These are phyloP conservation scores for Magnusiomyces tetraspermus DNA, from an alignment of 1,139 yeast genomes.

Conservation along the genomic window DNA sequence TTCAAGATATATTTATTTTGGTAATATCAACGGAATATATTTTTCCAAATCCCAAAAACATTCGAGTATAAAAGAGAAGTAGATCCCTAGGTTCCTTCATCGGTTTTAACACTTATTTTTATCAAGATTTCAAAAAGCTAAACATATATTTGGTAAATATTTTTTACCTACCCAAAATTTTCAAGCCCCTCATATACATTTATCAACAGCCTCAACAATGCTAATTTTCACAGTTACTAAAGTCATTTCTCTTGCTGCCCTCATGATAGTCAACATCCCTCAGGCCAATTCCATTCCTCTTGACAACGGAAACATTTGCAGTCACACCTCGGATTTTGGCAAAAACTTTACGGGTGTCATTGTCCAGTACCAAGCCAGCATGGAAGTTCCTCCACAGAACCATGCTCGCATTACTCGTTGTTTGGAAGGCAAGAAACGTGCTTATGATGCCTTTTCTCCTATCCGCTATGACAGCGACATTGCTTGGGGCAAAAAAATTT, in stretches of 20 bases:
- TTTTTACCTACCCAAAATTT: too few species aligned
- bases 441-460: slow-evolving; percentile 1
- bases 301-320: background rate
- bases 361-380: background rate
- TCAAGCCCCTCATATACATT: too few species aligned
- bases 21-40: too few species aligned
- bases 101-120: too few species aligned
- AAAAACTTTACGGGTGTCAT: background rate
- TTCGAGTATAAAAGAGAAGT: too few species aligned
- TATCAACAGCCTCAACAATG: background rate
- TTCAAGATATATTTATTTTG: too few species aligned
- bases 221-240: background rate
- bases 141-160: too few species aligned
- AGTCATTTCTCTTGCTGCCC: background rate
- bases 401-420: slow-evolving; percentile 1
- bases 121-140: too few species aligned
- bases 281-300: background rate
- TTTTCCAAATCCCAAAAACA: too few species aligned
- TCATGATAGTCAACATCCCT: background rate
- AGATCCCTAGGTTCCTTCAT: too few species aligned
- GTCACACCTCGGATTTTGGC: background rate
- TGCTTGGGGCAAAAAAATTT: slow-evolving; percentile 1
- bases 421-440: background rate
- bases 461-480: background rate
- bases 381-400: slow-evolving; percentile 4